Base-by-base conservation (phyloP, 2,329 filamentous ascomycete genomes). In the Paramyrothecium roridum region DNA sequence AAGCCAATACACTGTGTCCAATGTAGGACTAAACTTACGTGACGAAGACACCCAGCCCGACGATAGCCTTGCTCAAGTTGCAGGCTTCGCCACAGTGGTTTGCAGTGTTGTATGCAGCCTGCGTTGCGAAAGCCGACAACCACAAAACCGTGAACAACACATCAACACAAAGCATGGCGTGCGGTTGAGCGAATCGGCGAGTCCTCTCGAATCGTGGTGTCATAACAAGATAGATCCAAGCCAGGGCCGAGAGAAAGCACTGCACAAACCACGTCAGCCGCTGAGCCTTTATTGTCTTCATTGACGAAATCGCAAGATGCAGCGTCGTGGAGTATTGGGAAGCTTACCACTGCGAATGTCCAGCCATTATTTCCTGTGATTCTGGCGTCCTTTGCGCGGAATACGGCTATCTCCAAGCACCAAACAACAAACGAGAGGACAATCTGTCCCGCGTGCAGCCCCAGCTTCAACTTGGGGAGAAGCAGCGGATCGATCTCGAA, bases 111-210 rank as follows among this genome's bases (percentile, higher is more conserved):
- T 83, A 88, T 10, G 82, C 77, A 2, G 86, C 85, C 65, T 88
- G 83, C 19, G 83, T 80, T 30, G 86, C 81, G 66, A 88, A 89
- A 19, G 81, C 86, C 3, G 85, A 86, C 47, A 89, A 75, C 85
- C 86, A 89, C 58, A 88, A 71, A 60, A 89, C 68, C 64, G 75
- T 73, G 65, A 80, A 86, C 55, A 84, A 43, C n/a, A 69, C 70
- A 65, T 89, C 86, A 33, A 87, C 74, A 10, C 70, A 73, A 22
- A 84, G 72, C 77, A 89, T 84, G 57, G 77, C 85, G 61, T 84
- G 80, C 3, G 85, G 83, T 56, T 87, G 76, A 52, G 85, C 86
- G 53, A 85, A 76, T 59, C 77, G 82, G 54, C 82, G 79, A 4
- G 86, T 86, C 59, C 85, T 80, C 50, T 79, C 77, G 67, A 83